phyloP scores from a whole-genome alignment of 345 rosid genomes.

The Tarenaya hassleriana region DNA sequence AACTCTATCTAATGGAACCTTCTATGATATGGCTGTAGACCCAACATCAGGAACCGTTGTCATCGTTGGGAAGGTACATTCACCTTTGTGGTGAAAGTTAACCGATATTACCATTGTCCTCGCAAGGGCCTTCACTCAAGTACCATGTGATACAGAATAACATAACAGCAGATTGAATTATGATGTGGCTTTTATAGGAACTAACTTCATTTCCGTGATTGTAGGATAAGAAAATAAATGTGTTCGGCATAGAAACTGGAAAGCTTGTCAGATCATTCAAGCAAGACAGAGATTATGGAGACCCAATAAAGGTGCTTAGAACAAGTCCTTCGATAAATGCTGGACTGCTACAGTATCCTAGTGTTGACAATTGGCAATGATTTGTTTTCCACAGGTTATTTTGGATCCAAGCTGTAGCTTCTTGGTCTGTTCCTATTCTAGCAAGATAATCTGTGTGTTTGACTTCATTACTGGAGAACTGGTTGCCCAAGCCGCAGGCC shows the following conservation, averaged over 20 bases:
- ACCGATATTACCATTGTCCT: not conserved
- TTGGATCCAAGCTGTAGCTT: constrained; percentile 78
- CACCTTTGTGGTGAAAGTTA: constrained; percentile 16
- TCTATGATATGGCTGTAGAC: constrained; percentile 78
- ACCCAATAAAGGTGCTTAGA: constrained; percentile 58
- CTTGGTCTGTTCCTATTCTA: constrained; percentile 65
- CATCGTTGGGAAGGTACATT: constrained; percentile 71
- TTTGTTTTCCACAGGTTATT: constrained; percentile 42
- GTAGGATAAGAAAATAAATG: constrained; percentile 80
- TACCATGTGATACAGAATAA: not conserved
- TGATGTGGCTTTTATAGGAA: not conserved
- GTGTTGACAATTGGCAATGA: constrained; percentile 25
- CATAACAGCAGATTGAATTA: not conserved
- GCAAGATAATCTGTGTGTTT: constrained; percentile 60
- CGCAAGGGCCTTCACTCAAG: constrained; percentile 8
- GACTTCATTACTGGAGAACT: constrained; percentile 60
- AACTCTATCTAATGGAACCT: constrained; percentile 66
- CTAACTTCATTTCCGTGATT: constrained; percentile 11
- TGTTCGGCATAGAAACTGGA: constrained; percentile 52
- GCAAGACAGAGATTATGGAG: constrained; percentile 65
- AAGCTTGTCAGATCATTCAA: constrained; percentile 66
- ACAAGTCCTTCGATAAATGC: constrained; percentile 18
- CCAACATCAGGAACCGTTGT: constrained; percentile 51
- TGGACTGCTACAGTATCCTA: constrained; percentile 13
- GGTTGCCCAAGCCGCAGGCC: constrained; percentile 65